These are phyloP conservation scores for Rubia yunnanensis DNA, from an alignment of 257 asterid species.

Conservation along the genomic window DNA sequence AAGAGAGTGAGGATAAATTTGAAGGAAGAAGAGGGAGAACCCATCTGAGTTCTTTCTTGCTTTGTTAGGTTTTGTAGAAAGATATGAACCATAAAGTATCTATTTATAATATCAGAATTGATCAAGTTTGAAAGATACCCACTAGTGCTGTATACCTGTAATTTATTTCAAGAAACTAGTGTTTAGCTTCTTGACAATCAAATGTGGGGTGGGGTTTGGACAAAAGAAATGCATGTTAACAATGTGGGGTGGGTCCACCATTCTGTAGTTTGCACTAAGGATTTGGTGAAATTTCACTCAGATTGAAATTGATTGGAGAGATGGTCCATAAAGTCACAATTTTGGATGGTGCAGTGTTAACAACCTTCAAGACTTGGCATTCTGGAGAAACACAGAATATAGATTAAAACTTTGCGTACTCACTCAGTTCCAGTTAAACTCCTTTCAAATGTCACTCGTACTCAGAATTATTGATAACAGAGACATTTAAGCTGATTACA, in stretches of 20 bases:
- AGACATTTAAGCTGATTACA: too few relatives aligned
- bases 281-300: background rate
- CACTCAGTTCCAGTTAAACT: too few relatives aligned
- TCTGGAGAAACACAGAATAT: too few relatives aligned
- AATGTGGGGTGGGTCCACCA: background rate
- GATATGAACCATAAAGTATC: background rate
- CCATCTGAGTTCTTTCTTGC: background rate
- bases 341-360: background rate
- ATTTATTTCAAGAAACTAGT: background rate
- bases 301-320: background rate
- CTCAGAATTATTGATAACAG: too few relatives aligned
- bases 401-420: too few relatives aligned
- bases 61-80: background rate
- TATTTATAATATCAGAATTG: background rate
- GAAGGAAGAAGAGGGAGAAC: background rate
- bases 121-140: background rate
- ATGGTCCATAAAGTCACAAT: background rate
- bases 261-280: background rate
- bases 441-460: too few relatives aligned
- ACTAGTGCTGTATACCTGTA: background rate
- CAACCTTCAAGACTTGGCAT: background rate
- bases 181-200: background rate
- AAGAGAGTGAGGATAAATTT: slow-evolving; percentile 3
- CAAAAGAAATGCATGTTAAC: background rate
- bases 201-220: slow-evolving; percentile 1